phyloP scores from a whole-genome alignment of 306 rosid species.

The Hylodesmum podocarpum region DNA sequence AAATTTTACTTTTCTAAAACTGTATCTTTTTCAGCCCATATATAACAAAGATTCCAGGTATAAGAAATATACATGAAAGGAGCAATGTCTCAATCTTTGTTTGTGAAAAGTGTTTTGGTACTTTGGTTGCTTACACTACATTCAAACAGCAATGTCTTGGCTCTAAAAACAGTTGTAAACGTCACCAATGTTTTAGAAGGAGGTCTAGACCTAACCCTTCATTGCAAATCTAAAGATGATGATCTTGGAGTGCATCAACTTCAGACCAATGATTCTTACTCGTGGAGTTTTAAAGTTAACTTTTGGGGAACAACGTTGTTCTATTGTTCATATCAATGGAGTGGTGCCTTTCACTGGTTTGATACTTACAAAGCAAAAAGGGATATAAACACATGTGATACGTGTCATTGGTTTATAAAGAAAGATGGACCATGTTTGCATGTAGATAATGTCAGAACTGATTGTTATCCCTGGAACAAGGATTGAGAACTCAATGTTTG shows the following conservation, averaged over 20 bases:
- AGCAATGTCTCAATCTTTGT: neutral
- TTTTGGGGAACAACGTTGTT: neutral
- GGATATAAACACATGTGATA: neutral
- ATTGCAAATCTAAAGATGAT: neutral
- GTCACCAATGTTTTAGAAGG: neutral
- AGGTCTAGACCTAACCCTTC: neutral
- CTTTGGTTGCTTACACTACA: neutral
- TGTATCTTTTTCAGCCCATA: too few relatives aligned
- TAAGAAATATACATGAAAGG: neutral
- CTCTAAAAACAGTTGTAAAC: neutral
- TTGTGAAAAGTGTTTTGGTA: neutral
- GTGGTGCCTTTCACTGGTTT: neutral
- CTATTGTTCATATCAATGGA: neutral
- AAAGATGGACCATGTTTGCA: neutral
- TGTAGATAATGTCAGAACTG: neutral
- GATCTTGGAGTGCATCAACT: neutral
- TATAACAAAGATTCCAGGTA: too few relatives aligned
- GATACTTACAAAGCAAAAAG: neutral
- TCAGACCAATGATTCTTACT: neutral
- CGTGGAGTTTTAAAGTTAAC: neutral
- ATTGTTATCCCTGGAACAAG: neutral
- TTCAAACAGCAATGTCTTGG: neutral
- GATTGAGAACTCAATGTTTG: too few relatives aligned
- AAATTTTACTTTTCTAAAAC: too few relatives aligned
- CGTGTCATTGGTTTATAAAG: neutral